Evolutionary conservation across 2,329 filamentous ascomycete genomes (phyloP), one percentile per base, ranked within the genome.

Genomic region (Neofusicoccum sp.): DNA sequence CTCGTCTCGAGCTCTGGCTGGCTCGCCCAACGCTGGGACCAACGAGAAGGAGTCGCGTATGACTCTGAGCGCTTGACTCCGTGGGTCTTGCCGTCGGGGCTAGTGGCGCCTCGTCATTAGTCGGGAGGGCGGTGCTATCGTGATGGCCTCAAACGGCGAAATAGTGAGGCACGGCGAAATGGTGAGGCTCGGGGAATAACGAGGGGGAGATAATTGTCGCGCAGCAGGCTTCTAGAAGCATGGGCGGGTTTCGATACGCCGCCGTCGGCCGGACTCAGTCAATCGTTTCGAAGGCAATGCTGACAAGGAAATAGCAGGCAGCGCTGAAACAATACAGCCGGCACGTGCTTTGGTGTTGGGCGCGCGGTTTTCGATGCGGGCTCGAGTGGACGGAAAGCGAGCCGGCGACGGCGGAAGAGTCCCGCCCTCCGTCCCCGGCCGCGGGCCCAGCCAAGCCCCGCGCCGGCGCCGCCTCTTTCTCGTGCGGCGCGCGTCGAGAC

Each of bases 161-260:
- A 54, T 54, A 41, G 34, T 6, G 49, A 39, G n/a, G 28, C 6
- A 22, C 48, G 31, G 31, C 6, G 47, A 50, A 34, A 16, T 33
- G 11, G 34, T 39, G 52, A 56, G 52, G 39, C 52, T 56, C 52
- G 36, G 52, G 39, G 14, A 34, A 56, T 34, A 16, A 39, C 22
- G 37, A 29, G 33, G 39, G 43, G 39, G 37, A 33, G 37, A 33
- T 44, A 43, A n/a, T 3, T 31, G 28, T 37, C 37, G 39, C 22
- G 50, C 22, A 39, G 31, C 41, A 54, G 50, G 6, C 12, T 11
- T 22, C 44, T 22, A 12, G n/a, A 37, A n/a, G 16, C 6, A 9
- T 29, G 37, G 37, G 36, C 33, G 52, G 28, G 43, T 56, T 56
- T 28, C 29, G 22, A 22, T 22, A 34, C 12, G 29, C 47, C 22